These are phyloP conservation scores for Colletotrichum camelliae DNA, from an alignment of 2,329 filamentous ascomycete genomes.

Conservation along the genomic window DNA sequence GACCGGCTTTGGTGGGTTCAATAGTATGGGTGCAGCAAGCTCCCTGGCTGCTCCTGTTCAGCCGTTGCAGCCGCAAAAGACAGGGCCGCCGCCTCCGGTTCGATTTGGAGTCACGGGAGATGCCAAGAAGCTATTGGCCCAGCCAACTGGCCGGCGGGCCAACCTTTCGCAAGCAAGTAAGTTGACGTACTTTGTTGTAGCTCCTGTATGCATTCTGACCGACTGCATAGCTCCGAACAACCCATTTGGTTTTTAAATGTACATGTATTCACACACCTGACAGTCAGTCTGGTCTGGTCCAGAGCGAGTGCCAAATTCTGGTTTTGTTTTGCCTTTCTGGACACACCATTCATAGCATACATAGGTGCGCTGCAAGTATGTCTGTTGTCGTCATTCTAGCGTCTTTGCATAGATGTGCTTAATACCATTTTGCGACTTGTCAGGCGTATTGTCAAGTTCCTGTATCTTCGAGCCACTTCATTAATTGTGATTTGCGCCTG, in stretches of 20 bases:
- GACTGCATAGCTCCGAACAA: constrained; percentile 53
- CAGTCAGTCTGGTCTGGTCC: background rate
- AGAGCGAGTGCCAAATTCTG: background rate
- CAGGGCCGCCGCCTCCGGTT: constrained; percentile 79
- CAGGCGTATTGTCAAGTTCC: background rate
- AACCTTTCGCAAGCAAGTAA: constrained; percentile 96
- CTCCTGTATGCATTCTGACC: constrained; percentile 1
- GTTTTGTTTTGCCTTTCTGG: constrained; percentile 3
- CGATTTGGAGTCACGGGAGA: constrained; percentile 81
- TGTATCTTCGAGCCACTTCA: background rate
- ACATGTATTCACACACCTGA: background rate
- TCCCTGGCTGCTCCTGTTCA: constrained; percentile 44
- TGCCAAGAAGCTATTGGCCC: constrained; percentile 79
- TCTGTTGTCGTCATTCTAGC: background rate
- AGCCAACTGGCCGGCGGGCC: constrained; percentile 87
- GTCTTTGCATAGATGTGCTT: constrained; percentile 15
- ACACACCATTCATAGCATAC: constrained; percentile 15
- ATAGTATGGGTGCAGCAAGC: constrained; percentile 20
- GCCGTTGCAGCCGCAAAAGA: constrained; percentile 52
- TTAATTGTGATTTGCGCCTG: background rate
- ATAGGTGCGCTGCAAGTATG: background rate
- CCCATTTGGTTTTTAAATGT: constrained; percentile 54
- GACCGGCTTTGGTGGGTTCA: constrained; percentile 57
- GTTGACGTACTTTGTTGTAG: constrained; percentile 46
- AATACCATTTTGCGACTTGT: background rate